These are phyloP conservation scores for Ettlia oleoabundans DNA, from an alignment of 139 green algal genomes.

Conservation along the genomic window DNA sequence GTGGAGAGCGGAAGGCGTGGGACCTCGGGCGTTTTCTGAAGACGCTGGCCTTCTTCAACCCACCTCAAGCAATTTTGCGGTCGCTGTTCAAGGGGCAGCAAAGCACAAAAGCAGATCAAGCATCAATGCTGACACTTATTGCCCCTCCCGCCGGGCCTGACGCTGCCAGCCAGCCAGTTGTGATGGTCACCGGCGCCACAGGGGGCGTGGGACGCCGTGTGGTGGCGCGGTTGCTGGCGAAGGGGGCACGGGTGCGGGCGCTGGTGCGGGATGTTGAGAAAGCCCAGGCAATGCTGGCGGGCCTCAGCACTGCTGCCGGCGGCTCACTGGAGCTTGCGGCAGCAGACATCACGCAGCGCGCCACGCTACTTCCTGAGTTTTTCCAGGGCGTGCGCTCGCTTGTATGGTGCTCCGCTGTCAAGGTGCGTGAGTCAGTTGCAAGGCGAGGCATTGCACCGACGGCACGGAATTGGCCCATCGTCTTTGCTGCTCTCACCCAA, in stretches of 20 bases:
- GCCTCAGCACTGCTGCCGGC: constrained; percentile 47
- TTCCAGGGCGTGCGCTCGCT: constrained; percentile 75
- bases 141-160: too few relatives aligned
- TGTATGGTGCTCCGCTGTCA: constrained; percentile 74
- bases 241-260: constrained; percentile 71
- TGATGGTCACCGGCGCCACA: constrained; percentile 76
- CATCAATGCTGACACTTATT: not conserved
- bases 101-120: too few relatives aligned
- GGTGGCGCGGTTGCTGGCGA: constrained; percentile 72
- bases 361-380: constrained; percentile 77
- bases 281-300: constrained; percentile 65
- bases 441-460: too few relatives aligned
- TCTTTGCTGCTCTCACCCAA: too few relatives aligned
- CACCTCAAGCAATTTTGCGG: constrained; percentile 46
- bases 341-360: constrained; percentile 80
- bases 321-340: constrained; percentile 74
- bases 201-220: constrained; percentile 85
- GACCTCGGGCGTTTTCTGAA: constrained; percentile 81
- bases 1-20: constrained; percentile 68
- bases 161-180: not conserved
- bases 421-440: too few relatives aligned
- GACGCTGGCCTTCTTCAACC: constrained; percentile 84
- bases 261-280: constrained; percentile 78
- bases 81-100: constrained; percentile 1
- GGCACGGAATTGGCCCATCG: too few relatives aligned